These are phyloP conservation scores for Paecilomyces dactylethromorphus DNA, from an alignment of 2,329 filamentous ascomycete species.

Conservation along the genomic window DNA sequence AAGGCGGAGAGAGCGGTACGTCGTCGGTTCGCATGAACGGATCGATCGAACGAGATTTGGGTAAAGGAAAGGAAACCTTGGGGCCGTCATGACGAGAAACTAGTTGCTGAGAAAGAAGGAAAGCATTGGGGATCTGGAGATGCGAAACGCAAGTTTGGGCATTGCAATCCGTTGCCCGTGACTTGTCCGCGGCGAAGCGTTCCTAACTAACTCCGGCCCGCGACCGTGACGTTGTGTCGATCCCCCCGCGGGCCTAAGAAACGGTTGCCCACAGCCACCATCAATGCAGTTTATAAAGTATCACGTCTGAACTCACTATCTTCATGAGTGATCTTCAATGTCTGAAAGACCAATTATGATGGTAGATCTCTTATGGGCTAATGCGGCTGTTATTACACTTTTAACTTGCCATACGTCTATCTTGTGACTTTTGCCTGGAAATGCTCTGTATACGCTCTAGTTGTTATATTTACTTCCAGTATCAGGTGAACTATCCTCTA, in stretches of 20 bases:
- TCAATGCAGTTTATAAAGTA: not conserved
- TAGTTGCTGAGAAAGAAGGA: slow-evolving; percentile 1
- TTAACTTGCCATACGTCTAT: too few species aligned
- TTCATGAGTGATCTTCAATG: too few species aligned
- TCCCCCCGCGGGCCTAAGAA: slow-evolving; percentile 10
- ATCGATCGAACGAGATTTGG: slow-evolving; percentile 58
- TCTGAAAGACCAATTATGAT: too few species aligned
- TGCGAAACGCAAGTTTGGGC: slow-evolving; percentile 8
- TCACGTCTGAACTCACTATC: too few species aligned
- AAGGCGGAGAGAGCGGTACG: slow-evolving; percentile 37
- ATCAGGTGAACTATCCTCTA: too few species aligned
- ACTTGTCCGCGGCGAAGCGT: slow-evolving; percentile 18
- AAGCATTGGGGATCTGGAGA: not conserved
- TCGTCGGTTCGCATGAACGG: slow-evolving; percentile 42
- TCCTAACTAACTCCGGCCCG: slow-evolving; percentile 4
- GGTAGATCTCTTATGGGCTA: too few species aligned
- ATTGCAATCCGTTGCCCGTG: not conserved
- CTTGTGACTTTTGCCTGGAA: too few species aligned
- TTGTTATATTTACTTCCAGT: too few species aligned
- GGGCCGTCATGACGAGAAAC: slow-evolving; percentile 49
- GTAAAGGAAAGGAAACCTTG: slow-evolving; percentile 62
- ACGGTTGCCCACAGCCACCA: not conserved
- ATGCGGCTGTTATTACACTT: too few species aligned
- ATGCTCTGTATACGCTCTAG: too few species aligned
- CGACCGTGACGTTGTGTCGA: slow-evolving; percentile 19